Base-by-base conservation (phyloP, 2,329 filamentous ascomycete genomes). In the Zopfia rhizophila region DNA sequence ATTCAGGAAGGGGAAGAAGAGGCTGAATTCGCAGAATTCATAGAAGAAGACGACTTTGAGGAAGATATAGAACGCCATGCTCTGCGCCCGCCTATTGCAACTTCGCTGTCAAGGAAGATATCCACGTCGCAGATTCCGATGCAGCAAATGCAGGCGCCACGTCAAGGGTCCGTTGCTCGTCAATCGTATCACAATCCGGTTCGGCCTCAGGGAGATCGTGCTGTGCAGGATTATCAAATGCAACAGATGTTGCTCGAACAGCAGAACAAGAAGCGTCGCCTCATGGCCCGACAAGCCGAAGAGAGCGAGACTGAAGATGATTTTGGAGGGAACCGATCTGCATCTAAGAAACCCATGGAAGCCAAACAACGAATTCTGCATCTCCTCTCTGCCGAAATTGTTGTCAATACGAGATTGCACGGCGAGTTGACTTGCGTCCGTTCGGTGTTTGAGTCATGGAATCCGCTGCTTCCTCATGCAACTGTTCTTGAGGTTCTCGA, bases 401-500 rank as follows among this genome's bases (percentile, higher is more conserved):
- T 65, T 8, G n/a, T 66, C n/a, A 69, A 70, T 24, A 64, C 56
- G 2, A 56, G 50, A 7, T 46, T 70, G 1, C 50, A 68, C 18
- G 57, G 62, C n/a, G 61, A 60, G 37, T 33, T 68, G 4, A 58
- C 62, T 11, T 66, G 63, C 47, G 58, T 70, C 31, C 65, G 54
- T n/a, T 63, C 65, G 7, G 52, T 53, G 3, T 69, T 68, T 30
- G 53, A 69, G 16, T 65, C 61, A 1, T 70, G 62, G 62, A 65
- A 68, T 23, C 36, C 61, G 4, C 48, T 67, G 0, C 61, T 81
- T 1, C 66, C 78, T 1, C 78, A 81, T 55, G 69, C 66, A 21
- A 78, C 76, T 7, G 68, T 77, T 4, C 68, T 75, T 23, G 58
- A 69, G 1, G 63, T 78, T 0, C 70, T 81, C 51, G 60, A 67